Evolutionary conservation across 768 basidiomycete genomes (phyloP), one percentile per base, ranked within the genome.

Genomic region (Gautieria morchelliformis): DNA sequence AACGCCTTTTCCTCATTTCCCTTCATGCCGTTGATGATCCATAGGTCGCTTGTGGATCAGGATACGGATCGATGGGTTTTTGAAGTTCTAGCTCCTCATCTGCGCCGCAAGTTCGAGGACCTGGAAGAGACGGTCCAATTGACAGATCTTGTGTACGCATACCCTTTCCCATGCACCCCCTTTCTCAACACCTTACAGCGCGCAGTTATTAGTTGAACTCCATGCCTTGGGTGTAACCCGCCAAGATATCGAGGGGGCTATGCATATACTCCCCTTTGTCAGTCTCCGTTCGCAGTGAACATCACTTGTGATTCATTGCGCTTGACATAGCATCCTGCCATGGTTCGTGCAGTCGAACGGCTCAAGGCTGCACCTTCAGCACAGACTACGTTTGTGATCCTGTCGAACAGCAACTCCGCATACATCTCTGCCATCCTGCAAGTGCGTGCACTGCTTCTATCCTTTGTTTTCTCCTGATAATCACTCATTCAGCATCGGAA

Each of bases 41-140:
- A 39, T 63, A 92, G 89, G 89, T 92, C 89, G 37, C 79, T 89
- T 71, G 84, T 85, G 55, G 95, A 99, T 73, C 94, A 98, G 74
- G 96, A 99, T 73, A 87, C 93, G 0, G 96, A 98, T 71, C 77
- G 93, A 71, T 99, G 87, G 82, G 74, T 93, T 59, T 84, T 91
- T 62, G 91, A 94, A 68, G 91, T 95, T 58, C 79, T 93, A 35
- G 87, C 85, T 0, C 85, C 86, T 2, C 83, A 90, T 63, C 76
- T 97, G 45, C 88, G 96, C 54, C 76, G 90, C 48, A 82, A 88
- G 67, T 83, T 96, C 77, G 79, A 89, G 65, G 75, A 73, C 22
- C 74, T 83, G 63, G 79, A 89, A 68, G 63, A 70, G 8, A 69
- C 78, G 59, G 67, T 78, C 27, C 91, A 96, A 67, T 99, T 93